Base-by-base conservation (phyloP, 2,329 filamentous ascomycete species). In the Apiospora kogelbergensis region DNA sequence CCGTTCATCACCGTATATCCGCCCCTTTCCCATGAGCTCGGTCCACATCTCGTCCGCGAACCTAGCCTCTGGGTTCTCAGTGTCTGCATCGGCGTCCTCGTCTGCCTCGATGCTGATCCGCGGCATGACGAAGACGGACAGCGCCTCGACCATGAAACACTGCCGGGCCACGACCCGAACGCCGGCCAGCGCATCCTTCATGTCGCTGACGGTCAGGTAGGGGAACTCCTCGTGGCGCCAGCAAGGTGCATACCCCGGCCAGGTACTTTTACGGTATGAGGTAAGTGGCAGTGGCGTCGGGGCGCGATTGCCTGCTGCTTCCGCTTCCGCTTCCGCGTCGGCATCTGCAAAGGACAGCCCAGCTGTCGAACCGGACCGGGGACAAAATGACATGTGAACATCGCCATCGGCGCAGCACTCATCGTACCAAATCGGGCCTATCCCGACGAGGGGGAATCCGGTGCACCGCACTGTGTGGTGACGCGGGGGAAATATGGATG, bases 1-100 rank as follows among this genome's bases (percentile, higher is more conserved):
- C 68, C 86, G 78, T 76, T 91, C 89, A 70, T 89, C 86, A 1
- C 88, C 89, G 44, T 79, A 84, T 20, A 91, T 86, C 70, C 81
- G 82, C 0, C 86, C 88, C 73, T 83, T 86, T 1, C 76, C 82
- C 63, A 87, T 78, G 42, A 91, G 74, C 74, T 86, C 80, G 24
- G 76, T 74, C 80, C 85, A 86, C 66, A 86, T 77, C 6, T 79
- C 78, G 42, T 84, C 80, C 4, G 74, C 72, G 63, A 87, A 83
- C 65, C 81, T 78, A 3, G 80, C 77, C 73, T 85, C 83, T 24
- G 76, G 69, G 20, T 66, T 68, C 4, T 71, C 72, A 1, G 75
- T 15, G 13, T 42, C 40, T 1, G 11, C 71, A 1, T 69, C 63
- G 26, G 63, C 69, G 15, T 70, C 70, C 42, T 74, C 73, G 44